Evolutionary conservation across 2,329 filamentous ascomycete species (phyloP).

Genomic region (Elsinoe necatrix): DNA sequence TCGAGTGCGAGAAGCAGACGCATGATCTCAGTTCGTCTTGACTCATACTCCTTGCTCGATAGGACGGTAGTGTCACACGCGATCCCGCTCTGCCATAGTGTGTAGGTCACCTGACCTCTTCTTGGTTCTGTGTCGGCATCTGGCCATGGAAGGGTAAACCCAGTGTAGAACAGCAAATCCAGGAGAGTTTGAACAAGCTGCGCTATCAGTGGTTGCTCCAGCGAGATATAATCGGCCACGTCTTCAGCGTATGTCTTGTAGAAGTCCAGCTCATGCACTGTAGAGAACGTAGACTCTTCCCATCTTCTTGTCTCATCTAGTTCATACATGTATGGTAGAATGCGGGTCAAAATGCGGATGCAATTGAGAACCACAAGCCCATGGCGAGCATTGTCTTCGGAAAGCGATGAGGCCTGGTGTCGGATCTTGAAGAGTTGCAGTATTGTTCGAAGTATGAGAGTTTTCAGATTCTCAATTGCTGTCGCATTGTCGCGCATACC

Average conservation of each 20-base stretch:
- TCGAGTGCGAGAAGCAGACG: conserved; percentile 76
- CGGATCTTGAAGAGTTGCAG: conserved; percentile 73
- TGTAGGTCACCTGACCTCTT: conserved; percentile 70
- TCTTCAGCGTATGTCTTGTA: not conserved
- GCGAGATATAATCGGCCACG: not conserved
- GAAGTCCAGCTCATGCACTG: conserved; percentile 39
- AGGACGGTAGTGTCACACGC: conserved; percentile 85
- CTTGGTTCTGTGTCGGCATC: conserved; percentile 16
- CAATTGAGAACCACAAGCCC: conserved; percentile 67
- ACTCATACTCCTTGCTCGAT: conserved; percentile 87
- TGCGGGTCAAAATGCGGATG: conserved; percentile 76
- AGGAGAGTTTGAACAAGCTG: conserved; percentile 85
- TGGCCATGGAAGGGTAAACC: conserved; percentile 65
- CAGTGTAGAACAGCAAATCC: conserved; percentile 84
- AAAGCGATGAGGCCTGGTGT: conserved; percentile 71
- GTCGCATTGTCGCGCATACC: conserved; percentile 64
- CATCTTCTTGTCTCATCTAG: conserved; percentile 71
- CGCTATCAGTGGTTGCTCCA: conserved; percentile 48
- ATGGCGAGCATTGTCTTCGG: conserved; percentile 38
- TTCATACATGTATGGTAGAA: conserved; percentile 89
- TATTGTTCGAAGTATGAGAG: conserved; percentile 73
- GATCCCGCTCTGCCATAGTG: conserved; percentile 97
- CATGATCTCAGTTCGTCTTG: conserved; percentile 82
- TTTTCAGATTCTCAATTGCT: conserved; percentile 81
- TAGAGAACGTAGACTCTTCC: conserved; percentile 84